Percentiles rank a stretch among this genome's conserved stretches.
These are phyloP conservation scores for Fragaria nilgerrensis DNA, from an alignment of 306 rosid genomes.

Conservation along the genomic window DNA sequence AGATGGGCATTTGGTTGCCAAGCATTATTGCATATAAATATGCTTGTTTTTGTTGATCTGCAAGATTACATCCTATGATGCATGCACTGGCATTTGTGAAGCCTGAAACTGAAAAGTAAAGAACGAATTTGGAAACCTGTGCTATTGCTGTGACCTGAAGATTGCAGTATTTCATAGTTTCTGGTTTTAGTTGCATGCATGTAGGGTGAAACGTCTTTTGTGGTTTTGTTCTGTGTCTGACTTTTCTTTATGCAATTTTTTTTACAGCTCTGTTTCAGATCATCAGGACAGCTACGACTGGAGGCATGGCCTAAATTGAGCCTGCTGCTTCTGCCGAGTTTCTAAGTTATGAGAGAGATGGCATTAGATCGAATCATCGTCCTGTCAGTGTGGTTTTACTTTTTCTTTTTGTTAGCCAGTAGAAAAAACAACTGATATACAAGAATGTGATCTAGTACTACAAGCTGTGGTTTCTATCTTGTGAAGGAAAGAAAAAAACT, in stretches of 20 bases:
- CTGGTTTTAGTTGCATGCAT: not conserved
- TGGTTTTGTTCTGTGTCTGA: constrained; percentile 19
- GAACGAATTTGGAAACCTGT: not conserved
- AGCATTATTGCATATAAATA: not conserved
- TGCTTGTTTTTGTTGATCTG: not conserved
- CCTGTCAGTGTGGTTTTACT: not conserved
- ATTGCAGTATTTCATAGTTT: not conserved
- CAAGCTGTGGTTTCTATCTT: constrained; percentile 39
- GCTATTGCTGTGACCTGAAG: not conserved
- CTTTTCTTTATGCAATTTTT: not conserved
- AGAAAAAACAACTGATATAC: constrained; percentile 43
- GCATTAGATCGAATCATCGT: not conserved
- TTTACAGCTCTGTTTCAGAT: constrained; percentile 92
- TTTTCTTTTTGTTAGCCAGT: constrained; percentile 24
- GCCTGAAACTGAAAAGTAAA: not conserved
- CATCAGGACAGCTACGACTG: constrained; percentile 91
- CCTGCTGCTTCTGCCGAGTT: constrained; percentile 3
- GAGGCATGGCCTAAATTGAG: constrained; percentile 79
- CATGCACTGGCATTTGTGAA: not conserved
- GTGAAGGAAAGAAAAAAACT: constrained; percentile 18
- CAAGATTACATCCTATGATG: not conserved
- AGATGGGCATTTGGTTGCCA: not conserved
- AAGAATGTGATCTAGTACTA: constrained; percentile 23
- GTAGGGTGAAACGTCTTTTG: not conserved
- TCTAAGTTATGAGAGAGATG: constrained; percentile 19